Conservation (phyloP, 495 filamentous ascomycete species). For the Penicillium verhagenii region DNA sequence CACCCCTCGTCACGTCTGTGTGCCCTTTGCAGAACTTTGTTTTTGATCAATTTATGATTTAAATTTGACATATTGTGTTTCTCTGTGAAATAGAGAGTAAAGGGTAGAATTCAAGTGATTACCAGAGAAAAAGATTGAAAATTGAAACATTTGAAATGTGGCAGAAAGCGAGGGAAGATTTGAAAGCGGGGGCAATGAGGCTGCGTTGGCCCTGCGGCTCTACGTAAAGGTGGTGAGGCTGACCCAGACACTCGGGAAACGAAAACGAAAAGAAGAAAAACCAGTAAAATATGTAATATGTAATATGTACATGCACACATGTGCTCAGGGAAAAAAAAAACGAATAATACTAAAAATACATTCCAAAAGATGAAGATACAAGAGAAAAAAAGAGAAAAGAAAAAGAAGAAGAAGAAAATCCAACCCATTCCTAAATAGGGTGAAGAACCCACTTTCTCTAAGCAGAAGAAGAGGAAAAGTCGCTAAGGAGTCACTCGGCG, state of each 20-base stretch:
- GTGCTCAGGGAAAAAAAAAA: no score
- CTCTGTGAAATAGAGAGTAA: no score
- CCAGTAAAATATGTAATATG: no score
- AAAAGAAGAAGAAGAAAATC: no score
- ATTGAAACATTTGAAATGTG: no score
- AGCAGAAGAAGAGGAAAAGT: not conserved
- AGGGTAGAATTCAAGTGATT: no score
- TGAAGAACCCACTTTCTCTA: conserved; percentile 7
- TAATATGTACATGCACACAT: no score
- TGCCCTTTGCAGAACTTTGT: not conserved
- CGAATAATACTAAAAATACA: no score
- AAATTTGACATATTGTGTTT: not conserved
- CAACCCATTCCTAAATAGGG: not conserved
- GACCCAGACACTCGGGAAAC: conserved; percentile 3
- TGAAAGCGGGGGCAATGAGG: conserved; percentile 15
- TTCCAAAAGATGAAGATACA: no score
- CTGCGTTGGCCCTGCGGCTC: conserved; percentile 28
- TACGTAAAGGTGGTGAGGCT: conserved; percentile 23
- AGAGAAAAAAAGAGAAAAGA: no score
- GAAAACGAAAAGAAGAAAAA: not conserved
- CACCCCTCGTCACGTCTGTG: not conserved
- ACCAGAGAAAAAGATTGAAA: no score
- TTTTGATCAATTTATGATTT: not conserved
- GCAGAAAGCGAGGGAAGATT: not conserved
- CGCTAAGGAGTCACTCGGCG: conserved; percentile 16